Evolutionary conservation across 1,284 basidiomycete genomes (phyloP), one percentile per base, ranked within the genome.

Genomic region (Ceratorhiza oryzae-sativae): DNA sequence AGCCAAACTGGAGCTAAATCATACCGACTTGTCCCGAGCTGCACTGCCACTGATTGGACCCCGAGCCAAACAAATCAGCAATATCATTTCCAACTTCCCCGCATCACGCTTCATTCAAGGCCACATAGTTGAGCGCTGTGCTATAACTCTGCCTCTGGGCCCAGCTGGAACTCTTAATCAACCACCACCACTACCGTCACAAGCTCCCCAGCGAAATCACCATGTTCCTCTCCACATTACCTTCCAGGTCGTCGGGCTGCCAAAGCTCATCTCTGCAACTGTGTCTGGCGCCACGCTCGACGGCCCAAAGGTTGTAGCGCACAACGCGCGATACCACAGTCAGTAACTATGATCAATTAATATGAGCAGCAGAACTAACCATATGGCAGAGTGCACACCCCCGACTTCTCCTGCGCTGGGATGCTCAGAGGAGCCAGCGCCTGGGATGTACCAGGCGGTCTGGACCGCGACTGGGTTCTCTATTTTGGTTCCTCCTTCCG

Each of bases 11-110:
- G n/a, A n/a, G n/a, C n/a, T n/a, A n/a, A n/a, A n/a, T n/a, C 36
- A 6, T 39, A 6, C 13, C 36, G 36, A 13, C 8, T 39, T 39
- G 36, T 39, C 13, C 36, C 13, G 36, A 6, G 36, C 42, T n/a
- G 51, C 51, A 55, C 51, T 30, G 25, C 51, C 34, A 58, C 55
- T 15, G 30, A 39, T 39, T 9, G 9, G 15, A 58, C n/a, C 8
- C 55, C 32, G n/a, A 58, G 34, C 55, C 55, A 58, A 58, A 39
- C 34, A 58, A 39, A 23, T 15, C 55, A 58, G 39, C 34, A 39
- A 58, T 3, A 6, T 5, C 55, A 13, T 23, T 8, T 20, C 39
- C 55, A 55, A 55, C 20, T 58, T 58, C 34, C 55, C 34, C 15
- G 55, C 34, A 58, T 36, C 34, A 27, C 34, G 39, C 1, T 58